Evolutionary conservation across 805 yeast species (phyloP), one percentile per base, ranked within the genome.

Genomic region (Blastobotrys americana): DNA sequence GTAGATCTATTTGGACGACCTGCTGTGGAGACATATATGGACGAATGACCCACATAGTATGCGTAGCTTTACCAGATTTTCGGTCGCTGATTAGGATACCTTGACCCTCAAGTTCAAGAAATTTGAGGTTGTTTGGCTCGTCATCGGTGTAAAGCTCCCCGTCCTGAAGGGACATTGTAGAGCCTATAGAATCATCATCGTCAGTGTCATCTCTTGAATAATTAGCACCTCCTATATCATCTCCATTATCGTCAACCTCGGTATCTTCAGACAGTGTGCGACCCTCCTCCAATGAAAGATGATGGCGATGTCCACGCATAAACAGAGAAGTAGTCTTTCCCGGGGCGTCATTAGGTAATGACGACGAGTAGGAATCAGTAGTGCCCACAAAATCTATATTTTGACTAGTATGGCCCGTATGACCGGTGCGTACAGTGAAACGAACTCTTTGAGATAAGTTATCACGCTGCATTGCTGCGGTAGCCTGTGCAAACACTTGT

Each of bases 41-140:
- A 55, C 84, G 82, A 4, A 93, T 72, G 3, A 90, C 79, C 97
- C 97, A 90, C 84, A 93, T 84, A 1, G 96, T 80, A 61, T 87
- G 94, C 0, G 82, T 70, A 1, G 90, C 89, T 31, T 73, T 59
- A 13, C 73, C 69, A 0, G 79, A 70, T 31, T 67, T 66, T 2
- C 70, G 61, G 57, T 82, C 84, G 51, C 78, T 83, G 5, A 93
- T 81, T 17, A 90, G 62, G 6, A 93, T 82, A 2, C 98, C 98
- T 58, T 90, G 97, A 0, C 96, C 97, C 61, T 90, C 97, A 34
- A 89, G 67, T 52, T 85, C 90, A 1, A 63, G 38, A 8, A 46
- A 25, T 13, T 13, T 8, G 31, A 8, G 31, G 13, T 8, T 20
- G 10, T 37, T n/a, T n/a, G 47, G 50, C n/a, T 42, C 28, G n/a